Evolutionary conservation across 2,329 filamentous ascomycete species (phyloP).

Genomic region (Colletotrichum theobromicola): DNA sequence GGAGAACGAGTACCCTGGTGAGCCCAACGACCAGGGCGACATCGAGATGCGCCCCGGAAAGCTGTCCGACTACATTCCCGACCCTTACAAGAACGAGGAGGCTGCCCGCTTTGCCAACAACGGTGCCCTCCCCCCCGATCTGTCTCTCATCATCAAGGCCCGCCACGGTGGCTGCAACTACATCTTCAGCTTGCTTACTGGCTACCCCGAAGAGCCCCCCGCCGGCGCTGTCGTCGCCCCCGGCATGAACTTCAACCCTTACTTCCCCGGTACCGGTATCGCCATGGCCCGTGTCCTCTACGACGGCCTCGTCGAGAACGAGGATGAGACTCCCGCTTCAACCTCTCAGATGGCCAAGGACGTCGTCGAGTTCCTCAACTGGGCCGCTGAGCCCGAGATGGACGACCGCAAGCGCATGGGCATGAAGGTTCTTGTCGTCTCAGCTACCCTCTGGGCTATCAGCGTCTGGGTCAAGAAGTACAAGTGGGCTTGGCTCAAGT

Average conservation of each 20-base stretch:
- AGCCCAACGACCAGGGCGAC: constrained; percentile 97
- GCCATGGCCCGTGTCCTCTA: constrained; percentile 99
- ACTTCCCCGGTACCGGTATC: constrained; percentile 99
- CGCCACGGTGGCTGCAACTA: constrained; percentile 98
- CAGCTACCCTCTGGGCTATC: constrained; percentile 79
- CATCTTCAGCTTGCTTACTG: constrained; percentile 95
- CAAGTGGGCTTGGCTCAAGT: constrained; percentile 98
- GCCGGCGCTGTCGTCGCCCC: constrained; percentile 84
- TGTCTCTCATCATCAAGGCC: constrained; percentile 96
- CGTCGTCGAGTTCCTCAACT: constrained; percentile 98
- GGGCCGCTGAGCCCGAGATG: constrained; percentile 98
- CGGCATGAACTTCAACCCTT: constrained; percentile 99
- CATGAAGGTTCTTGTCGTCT: constrained; percentile 89
- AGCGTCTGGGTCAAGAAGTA: constrained; percentile 99
- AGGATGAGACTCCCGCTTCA: constrained; percentile 91
- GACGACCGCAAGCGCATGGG: constrained; percentile 99
- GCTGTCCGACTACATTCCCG: constrained; percentile 94
- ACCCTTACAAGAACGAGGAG: constrained; percentile 99
- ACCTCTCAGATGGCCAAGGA: constrained; percentile 99
- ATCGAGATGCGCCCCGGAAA: constrained; percentile 99
- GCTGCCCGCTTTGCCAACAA: constrained; percentile 98
- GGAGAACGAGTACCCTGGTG: constrained; percentile 97
- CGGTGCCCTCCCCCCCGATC: constrained; percentile 95
- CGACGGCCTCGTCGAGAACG: constrained; percentile 97
- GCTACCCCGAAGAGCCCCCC: constrained; percentile 95